phyloP scores from a whole-genome alignment of 257 asterid genomes.

The Solanum dulcamara region DNA sequence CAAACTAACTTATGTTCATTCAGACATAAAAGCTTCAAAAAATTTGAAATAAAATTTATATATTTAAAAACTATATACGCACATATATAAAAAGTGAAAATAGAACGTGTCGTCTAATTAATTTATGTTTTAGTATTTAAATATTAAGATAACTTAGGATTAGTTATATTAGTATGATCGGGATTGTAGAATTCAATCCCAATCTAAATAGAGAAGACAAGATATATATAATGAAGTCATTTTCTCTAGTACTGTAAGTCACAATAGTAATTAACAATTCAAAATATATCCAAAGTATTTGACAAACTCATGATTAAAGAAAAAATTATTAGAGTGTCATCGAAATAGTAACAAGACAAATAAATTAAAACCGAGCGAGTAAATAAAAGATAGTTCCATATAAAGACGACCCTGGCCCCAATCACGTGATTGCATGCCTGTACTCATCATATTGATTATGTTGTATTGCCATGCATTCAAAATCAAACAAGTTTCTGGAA shows the following conservation, averaged over 20 bases:
- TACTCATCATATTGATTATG: not conserved
- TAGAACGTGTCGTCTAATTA: too few species aligned
- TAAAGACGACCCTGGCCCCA: not conserved
- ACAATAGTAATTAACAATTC: not conserved
- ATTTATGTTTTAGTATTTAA: too few species aligned
- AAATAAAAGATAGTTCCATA: not conserved
- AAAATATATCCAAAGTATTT: not conserved
- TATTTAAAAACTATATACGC: not conserved
- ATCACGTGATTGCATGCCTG: not conserved
- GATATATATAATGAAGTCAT: not conserved
- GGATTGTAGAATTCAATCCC: not conserved
- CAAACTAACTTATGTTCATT: not conserved
- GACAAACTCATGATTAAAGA: not conserved
- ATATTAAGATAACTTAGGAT: too few species aligned
- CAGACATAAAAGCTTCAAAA: not conserved
- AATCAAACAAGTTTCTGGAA: not conserved
- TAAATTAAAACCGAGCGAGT: not conserved
- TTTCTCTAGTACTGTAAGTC: not conserved
- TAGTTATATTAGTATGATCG: too few species aligned
- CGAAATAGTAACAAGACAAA: too few species aligned
- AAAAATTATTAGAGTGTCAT: not conserved
- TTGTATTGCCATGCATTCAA: not conserved
- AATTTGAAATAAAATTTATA: not conserved
- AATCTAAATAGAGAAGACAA: not conserved
- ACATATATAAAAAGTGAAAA: too few species aligned